phyloP scores from a whole-genome alignment of 371 early-diverging fungal species.

The Zopfochytrium polystomum region DNA sequence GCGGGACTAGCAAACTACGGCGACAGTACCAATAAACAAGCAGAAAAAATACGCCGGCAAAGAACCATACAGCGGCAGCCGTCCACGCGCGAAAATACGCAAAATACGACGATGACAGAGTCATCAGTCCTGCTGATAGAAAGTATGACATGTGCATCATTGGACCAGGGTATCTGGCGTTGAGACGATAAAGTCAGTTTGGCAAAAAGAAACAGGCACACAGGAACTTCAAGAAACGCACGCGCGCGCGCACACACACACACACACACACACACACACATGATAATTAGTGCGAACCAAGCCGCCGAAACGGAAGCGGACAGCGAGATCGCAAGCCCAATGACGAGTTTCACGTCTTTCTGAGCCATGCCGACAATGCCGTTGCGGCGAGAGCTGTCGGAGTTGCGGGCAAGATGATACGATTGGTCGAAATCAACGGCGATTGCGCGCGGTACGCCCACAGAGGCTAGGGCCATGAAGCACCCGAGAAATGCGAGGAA shows the following conservation, averaged over 20 bases:
- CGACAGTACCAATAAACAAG: slow-evolving; percentile 7
- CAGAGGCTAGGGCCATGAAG: slow-evolving; percentile 4
- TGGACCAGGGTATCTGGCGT: slow-evolving; percentile 7
- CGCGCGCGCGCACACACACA: not conserved
- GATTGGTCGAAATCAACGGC: not conserved
- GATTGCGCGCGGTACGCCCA: slow-evolving; percentile 5
- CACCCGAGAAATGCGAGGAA: slow-evolving; percentile 6
- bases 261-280: not conserved
- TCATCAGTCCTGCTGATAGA: slow-evolving; percentile 4
- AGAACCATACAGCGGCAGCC: slow-evolving; percentile 10
- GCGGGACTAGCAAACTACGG: slow-evolving; percentile 10
- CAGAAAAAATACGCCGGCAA: slow-evolving; percentile 8
- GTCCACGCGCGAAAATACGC: not conserved
- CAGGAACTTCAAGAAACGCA: slow-evolving; percentile 12
- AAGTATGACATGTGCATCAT: slow-evolving; percentile 20
- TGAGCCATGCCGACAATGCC: not conserved
- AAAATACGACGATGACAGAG: not conserved
- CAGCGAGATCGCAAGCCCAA: not conserved
- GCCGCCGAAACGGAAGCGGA: not conserved
- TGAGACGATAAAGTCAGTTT: too few relatives aligned
- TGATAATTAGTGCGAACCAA: too few relatives aligned
- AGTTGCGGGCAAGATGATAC: not conserved
- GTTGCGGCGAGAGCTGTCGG: not conserved
- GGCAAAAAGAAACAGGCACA: not conserved
- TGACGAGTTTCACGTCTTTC: too few relatives aligned